phyloP scores from a whole-genome alignment of 306 rosid species.

The Oemleria cerasiformis region DNA sequence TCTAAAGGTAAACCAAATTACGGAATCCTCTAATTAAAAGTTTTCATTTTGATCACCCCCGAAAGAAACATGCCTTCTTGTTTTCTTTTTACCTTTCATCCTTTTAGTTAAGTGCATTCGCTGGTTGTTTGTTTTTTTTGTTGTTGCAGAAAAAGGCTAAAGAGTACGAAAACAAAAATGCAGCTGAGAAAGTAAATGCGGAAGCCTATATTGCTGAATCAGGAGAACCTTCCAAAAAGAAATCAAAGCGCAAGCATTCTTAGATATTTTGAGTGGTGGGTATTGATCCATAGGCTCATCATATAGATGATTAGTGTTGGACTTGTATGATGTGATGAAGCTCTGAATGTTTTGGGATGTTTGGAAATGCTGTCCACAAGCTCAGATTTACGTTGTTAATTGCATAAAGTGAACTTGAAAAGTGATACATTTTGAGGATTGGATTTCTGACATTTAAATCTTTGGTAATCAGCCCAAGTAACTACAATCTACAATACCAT shows the following conservation, averaged over 20 bases:
- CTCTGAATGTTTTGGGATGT: constrained; percentile 7
- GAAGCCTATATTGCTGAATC: constrained; percentile 57
- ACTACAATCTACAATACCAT: too few relatives aligned
- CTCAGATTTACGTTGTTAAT: neutral
- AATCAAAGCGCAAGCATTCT: constrained; percentile 42
- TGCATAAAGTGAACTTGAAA: neutral
- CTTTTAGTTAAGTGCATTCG: constrained; percentile 3
- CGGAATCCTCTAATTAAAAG: neutral
- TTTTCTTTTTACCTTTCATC: neutral
- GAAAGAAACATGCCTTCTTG: neutral
- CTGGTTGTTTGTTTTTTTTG: too few relatives aligned
- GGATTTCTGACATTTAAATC: too few relatives aligned
- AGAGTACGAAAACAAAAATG: constrained; percentile 57
- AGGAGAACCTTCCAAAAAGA: constrained; percentile 55
- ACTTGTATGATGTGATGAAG: constrained; percentile 2
- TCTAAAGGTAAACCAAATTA: constrained; percentile 52
- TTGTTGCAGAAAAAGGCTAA: constrained; percentile 56
- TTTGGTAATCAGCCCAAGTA: too few relatives aligned
- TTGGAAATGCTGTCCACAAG: neutral
- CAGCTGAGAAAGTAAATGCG: constrained; percentile 50
- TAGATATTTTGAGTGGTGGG: constrained; percentile 10
- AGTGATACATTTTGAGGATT: too few relatives aligned
- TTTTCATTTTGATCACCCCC: neutral
- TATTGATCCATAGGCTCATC: neutral
- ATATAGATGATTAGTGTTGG: constrained; percentile 7